Percentiles rank a stretch among this genome's conserved stretches.
These are phyloP conservation scores for Cladosporium sp. DNA, from an alignment of 2,329 filamentous ascomycete genomes.

Conservation along the genomic window DNA sequence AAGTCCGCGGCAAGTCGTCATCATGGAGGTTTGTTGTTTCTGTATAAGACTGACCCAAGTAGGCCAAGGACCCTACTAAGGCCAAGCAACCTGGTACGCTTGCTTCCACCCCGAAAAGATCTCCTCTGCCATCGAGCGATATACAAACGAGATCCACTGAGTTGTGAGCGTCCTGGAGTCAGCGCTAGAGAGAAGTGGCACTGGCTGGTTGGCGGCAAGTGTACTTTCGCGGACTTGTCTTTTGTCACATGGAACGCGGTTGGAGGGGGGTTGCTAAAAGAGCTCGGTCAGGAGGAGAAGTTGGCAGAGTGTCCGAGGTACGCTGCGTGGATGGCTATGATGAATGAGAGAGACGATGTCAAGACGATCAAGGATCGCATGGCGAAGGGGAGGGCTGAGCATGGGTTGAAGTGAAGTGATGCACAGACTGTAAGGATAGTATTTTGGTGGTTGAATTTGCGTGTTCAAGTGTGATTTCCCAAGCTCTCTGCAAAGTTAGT, in stretches of 20 bases:
- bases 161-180: conserved; percentile 45
- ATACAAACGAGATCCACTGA: conserved; percentile 42
- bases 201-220: conserved; percentile 41
- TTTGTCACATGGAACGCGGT: conserved; percentile 38
- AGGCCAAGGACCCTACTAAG: conserved; percentile 35
- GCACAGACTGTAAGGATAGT: no score
- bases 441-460: no score
- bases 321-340: background rate
- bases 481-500: no score
- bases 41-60: no score
- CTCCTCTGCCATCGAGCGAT: conserved; percentile 42
- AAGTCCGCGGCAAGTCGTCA: no score
- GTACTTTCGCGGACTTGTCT: conserved; percentile 39
- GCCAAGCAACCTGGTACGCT: conserved; percentile 43
- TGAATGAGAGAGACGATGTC: background rate
- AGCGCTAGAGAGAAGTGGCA: conserved; percentile 31
- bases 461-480: no score
- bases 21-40: no score
- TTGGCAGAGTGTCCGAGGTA: background rate
- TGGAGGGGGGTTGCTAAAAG: conserved; percentile 15
- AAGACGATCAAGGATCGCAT: background rate
- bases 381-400: background rate
- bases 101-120: conserved; percentile 39
- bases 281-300: conserved; percentile 23
- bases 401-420: background rate